Evolutionary conservation across 139 green algal genomes (phyloP).

Genomic region (Tetraselmis chui): DNA sequence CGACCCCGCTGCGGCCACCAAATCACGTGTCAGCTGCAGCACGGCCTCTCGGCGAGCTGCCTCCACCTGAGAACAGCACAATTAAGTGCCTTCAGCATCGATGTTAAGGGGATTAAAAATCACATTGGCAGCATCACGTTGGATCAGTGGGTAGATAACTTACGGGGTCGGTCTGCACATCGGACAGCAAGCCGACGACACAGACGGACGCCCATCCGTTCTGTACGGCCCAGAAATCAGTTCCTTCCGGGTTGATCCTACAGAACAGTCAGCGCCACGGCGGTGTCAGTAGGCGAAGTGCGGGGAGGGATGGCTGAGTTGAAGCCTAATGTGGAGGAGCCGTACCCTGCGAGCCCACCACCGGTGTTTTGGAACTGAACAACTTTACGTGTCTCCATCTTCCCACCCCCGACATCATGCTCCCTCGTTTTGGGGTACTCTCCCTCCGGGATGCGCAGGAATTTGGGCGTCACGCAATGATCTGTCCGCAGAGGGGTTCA

Average conservation of each 20-base stretch:
- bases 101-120: too few relatives aligned
- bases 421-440: not conserved
- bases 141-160: too few relatives aligned
- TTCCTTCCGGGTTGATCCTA: conserved; percentile 38
- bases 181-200: not conserved
- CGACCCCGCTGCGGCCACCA: not conserved
- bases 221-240: conserved; percentile 52
- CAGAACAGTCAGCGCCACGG: not conserved
- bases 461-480: not conserved
- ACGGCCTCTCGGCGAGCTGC: not conserved
- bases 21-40: not conserved
- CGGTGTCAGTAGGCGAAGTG: too few relatives aligned
- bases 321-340: not conserved
- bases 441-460: not conserved
- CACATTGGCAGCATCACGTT: too few relatives aligned
- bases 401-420: not conserved
- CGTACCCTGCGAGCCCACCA: not conserved
- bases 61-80: not conserved
- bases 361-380: not conserved
- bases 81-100: too few relatives aligned
- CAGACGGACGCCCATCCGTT: conserved; percentile 34
- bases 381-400: not conserved
- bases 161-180: not conserved
- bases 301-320: too few relatives aligned
- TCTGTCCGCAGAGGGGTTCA: not conserved